These are phyloP conservation scores for Eimeria maxima DNA, from an alignment of 169 alveolate genomes.

Conservation along the genomic window DNA sequence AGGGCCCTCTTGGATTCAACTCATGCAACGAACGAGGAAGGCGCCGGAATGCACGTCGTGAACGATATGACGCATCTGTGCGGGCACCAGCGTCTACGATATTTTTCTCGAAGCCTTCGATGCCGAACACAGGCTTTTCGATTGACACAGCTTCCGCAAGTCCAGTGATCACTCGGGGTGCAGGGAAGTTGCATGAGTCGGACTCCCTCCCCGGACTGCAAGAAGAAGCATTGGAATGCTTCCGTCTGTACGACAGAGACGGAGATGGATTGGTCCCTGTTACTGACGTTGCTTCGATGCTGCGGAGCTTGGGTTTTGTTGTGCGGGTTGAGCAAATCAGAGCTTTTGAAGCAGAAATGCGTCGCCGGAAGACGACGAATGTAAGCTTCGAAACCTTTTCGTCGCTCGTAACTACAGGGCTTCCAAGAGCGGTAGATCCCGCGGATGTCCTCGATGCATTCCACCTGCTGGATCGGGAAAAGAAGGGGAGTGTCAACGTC, in stretches of 20 bases:
- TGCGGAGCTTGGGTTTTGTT: constrained; percentile 71
- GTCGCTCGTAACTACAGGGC: neutral
- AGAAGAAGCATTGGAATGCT: constrained; percentile 66
- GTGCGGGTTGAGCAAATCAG: constrained; percentile 45
- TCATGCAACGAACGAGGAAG: constrained; percentile 1
- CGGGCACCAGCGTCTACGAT: constrained; percentile 65
- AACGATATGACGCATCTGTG: constrained; percentile 36
- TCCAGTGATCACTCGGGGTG: neutral
- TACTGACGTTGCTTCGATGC: constrained; percentile 48
- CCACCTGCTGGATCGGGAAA: constrained; percentile 57
- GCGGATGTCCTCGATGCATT: constrained; percentile 53
- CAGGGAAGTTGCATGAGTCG: neutral
- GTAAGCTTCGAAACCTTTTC: constrained; percentile 22
- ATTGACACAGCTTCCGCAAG: neutral
- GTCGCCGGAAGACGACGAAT: neutral
- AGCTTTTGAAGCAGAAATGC: constrained; percentile 51
- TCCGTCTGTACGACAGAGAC: constrained; percentile 64
- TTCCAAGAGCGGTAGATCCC: constrained; percentile 63
- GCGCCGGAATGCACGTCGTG: constrained; percentile 20
- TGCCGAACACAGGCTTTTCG: neutral
- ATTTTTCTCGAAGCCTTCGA: constrained; percentile 31
- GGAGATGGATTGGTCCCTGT: constrained; percentile 67
- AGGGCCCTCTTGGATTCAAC: neutral
- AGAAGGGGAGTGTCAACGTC: constrained; percentile 58
- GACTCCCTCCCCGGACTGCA: neutral